A percentile compares a stretch with the other conserved stretches of the same genome.
phyloP scores from a whole-genome alignment of 116 monocot genomes.

The Phalaenopsis hybrid region DNA sequence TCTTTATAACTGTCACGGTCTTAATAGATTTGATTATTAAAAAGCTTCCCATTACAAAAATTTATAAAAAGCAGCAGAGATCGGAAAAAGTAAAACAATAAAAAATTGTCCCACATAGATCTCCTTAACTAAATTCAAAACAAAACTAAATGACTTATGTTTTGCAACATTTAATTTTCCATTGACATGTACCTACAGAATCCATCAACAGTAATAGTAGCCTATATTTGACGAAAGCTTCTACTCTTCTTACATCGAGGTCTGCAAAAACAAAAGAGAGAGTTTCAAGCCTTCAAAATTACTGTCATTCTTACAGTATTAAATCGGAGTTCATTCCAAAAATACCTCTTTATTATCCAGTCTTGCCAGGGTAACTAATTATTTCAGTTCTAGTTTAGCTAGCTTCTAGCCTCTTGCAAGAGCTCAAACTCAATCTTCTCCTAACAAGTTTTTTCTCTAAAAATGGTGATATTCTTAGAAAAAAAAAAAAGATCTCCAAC shows the following conservation, averaged over 20 bases:
- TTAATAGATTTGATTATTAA: too few species aligned
- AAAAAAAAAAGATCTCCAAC: not conserved
- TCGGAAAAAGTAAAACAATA: too few species aligned
- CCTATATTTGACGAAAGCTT: not conserved
- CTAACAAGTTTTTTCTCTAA: not conserved
- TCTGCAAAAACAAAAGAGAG: not conserved
- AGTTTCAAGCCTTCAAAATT: not conserved
- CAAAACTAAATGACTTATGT: too few species aligned
- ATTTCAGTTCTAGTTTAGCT: not conserved
- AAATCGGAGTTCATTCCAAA: not conserved
- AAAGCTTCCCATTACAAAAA: too few species aligned
- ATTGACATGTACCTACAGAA: too few species aligned
- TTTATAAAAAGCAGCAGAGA: too few species aligned
- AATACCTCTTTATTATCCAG: not conserved
- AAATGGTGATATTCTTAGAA: not conserved
- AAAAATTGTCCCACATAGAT: too few species aligned
- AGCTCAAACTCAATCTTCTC: not conserved
- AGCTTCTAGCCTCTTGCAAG: not conserved
- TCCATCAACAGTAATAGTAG: too few species aligned
- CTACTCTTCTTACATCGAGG: not conserved
- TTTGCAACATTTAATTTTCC: too few species aligned
- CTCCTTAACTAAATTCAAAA: too few species aligned
- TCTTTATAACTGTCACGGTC: too few species aligned
- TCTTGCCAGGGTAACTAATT: not conserved
- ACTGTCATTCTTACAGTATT: not conserved